A percentile compares a stretch with the other conserved stretches of the same genome.
Conservation (phyloP, 2,329 filamentous ascomycete species). For the Chaetomium strumarium region DNA sequence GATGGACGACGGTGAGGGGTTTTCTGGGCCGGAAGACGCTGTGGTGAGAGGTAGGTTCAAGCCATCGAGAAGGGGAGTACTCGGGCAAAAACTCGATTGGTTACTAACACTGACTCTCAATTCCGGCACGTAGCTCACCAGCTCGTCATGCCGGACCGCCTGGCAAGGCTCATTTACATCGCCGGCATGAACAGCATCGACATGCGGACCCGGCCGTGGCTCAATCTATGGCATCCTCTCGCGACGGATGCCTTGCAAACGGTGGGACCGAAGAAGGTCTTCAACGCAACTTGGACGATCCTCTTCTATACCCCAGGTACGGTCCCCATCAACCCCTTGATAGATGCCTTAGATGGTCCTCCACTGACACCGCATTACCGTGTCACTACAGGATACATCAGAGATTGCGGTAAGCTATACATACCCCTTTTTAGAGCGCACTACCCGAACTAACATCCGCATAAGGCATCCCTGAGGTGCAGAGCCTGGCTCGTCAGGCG, state of each 20-base stretch:
- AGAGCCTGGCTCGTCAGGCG: conserved; percentile 3
- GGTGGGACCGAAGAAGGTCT: background rate
- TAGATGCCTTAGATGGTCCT: too few relatives aligned
- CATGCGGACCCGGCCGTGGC: background rate
- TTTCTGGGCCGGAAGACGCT: background rate
- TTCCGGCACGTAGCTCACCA: background rate
- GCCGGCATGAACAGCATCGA: conserved; percentile 1
- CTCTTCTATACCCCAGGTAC: background rate
- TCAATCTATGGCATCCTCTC: background rate
- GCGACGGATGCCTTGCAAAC: background rate
- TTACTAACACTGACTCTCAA: background rate
- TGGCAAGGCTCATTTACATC: background rate
- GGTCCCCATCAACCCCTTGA: too few relatives aligned
- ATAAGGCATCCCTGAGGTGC: conserved; percentile 13
- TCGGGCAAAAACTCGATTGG: background rate
- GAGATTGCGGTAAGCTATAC: conserved; percentile 12
- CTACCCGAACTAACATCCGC: background rate
- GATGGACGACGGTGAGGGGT: background rate
- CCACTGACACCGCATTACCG: too few relatives aligned
- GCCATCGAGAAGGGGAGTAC: background rate
- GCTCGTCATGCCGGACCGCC: background rate
- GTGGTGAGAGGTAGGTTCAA: background rate
- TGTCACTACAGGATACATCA: conserved; percentile 12
- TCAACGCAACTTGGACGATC: background rate
- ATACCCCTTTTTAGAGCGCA: too few relatives aligned